Percentiles rank a stretch among this genome's conserved stretches.
phyloP scores from a whole-genome alignment of 2,329 filamentous ascomycete genomes.

The Trichoderma guizhouense region DNA sequence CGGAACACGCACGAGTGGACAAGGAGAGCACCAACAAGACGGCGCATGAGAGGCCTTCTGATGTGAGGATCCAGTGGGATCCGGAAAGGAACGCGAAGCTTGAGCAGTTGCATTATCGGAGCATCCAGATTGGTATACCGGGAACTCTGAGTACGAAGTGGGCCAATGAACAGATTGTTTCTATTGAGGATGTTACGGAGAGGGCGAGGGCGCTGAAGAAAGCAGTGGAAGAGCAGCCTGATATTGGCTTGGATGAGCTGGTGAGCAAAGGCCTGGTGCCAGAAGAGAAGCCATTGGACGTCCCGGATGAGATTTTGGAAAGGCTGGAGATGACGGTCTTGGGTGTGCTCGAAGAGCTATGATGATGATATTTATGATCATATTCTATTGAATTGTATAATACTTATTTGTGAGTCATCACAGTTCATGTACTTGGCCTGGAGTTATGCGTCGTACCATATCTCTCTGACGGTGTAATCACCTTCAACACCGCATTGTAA shows the following conservation, averaged over 20 bases:
- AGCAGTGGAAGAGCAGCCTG: conserved; percentile 40
- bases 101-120: conserved; percentile 46
- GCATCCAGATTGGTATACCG: conserved; percentile 61
- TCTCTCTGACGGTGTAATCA: neutral
- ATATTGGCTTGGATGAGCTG: conserved; percentile 36
- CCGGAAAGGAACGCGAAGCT: conserved; percentile 52
- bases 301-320: conserved; percentile 37
- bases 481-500: conserved; percentile 24
- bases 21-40: conserved; percentile 10
- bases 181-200: conserved; percentile 58
- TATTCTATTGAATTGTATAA: neutral
- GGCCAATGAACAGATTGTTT: conserved; percentile 49
- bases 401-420: neutral
- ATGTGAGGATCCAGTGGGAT: conserved; percentile 62
- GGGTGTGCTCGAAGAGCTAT: neutral
- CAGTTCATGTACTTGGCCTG: neutral
- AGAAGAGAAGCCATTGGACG: conserved; percentile 40
- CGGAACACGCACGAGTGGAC: neutral
- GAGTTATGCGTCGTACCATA: neutral
- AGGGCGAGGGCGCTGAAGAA: conserved; percentile 47
- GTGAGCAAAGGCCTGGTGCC: conserved; percentile 40
- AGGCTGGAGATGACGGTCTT: conserved; percentile 32
- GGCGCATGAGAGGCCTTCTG: conserved; percentile 27
- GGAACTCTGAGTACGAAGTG: conserved; percentile 43
- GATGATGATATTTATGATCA: neutral